A percentile compares a stretch with the other conserved stretches of the same genome.
These are phyloP conservation scores for Pseudocercospora macadamiae DNA, from an alignment of 2,329 filamentous ascomycete genomes.

Conservation along the genomic window DNA sequence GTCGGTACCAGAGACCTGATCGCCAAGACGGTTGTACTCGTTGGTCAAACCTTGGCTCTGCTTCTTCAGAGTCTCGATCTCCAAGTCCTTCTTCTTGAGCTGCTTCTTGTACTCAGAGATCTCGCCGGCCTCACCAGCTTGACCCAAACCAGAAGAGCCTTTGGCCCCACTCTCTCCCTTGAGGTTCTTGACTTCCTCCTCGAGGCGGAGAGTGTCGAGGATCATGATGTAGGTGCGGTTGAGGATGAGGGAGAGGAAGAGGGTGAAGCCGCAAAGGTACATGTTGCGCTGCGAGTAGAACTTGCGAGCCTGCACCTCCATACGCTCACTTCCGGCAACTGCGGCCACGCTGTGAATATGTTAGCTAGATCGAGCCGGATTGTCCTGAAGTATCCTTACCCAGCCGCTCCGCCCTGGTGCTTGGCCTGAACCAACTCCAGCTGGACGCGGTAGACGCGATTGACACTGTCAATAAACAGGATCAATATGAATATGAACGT, in stretches of 20 bases:
- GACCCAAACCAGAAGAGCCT: constrained; percentile 72
- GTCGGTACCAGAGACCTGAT: constrained; percentile 70
- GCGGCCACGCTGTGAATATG: constrained; percentile 49
- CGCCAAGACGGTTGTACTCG: constrained; percentile 84
- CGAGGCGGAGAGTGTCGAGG: constrained; percentile 84
- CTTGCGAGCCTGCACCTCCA: constrained; percentile 98
- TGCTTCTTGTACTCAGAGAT: constrained; percentile 69
- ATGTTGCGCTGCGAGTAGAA: constrained; percentile 99
- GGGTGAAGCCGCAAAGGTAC: constrained; percentile 99
- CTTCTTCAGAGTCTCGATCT: constrained; percentile 88
- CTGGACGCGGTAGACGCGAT: constrained; percentile 95
- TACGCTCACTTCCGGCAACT: constrained; percentile 83
- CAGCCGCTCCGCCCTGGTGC: constrained; percentile 51
- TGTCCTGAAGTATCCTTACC: constrained; percentile 45
- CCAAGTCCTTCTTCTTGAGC: constrained; percentile 73
- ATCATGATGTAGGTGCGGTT: constrained; percentile 99
- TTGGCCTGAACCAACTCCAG: constrained; percentile 80
- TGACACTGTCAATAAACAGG: constrained; percentile 95
- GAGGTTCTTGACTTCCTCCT: constrained; percentile 85
- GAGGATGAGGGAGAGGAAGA: constrained; percentile 97
- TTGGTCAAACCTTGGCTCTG: constrained; percentile 80
- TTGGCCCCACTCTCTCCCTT: constrained; percentile 64
- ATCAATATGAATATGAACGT: constrained; percentile 99
- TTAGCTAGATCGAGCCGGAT: constrained; percentile 18
- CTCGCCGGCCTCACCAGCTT: constrained; percentile 74